Conservation (phyloP, 805 yeast species). For the Myxozyma mucilagina region DNA sequence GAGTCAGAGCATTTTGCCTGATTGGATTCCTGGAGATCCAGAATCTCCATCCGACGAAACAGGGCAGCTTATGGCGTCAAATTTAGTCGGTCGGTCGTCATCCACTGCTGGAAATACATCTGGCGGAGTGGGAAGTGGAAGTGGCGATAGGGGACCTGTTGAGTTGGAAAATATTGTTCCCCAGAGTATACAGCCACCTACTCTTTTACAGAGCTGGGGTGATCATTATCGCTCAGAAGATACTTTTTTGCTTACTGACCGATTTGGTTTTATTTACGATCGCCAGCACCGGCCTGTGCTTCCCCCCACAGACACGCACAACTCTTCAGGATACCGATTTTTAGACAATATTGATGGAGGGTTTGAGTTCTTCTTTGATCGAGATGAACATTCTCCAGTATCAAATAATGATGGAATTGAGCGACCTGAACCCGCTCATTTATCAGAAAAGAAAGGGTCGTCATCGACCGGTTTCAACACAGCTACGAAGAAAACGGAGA, state of each 20-base stretch:
- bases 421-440: conserved; percentile 22
- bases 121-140: not conserved
- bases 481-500: not conserved
- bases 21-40: conserved; percentile 20
- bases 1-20: conserved; percentile 15
- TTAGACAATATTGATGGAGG: conserved; percentile 25
- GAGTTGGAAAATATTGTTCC: conserved; percentile 47
- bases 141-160: conserved; percentile 41
- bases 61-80: conserved; percentile 3
- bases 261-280: conserved; percentile 52
- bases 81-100: not conserved
- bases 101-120: not conserved
- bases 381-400: conserved; percentile 1
- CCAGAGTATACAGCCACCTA: conserved; percentile 40
- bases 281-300: conserved; percentile 26
- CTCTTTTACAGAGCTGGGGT: conserved; percentile 36
- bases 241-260: conserved; percentile 44
- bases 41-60: not conserved
- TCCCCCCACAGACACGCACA: conserved; percentile 16
- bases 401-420: conserved; percentile 4
- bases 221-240: conserved; percentile 34
- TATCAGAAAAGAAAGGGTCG: not conserved
- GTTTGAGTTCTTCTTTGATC: conserved; percentile 23
- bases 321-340: conserved; percentile 20
- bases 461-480: not conserved